Evolutionary conservation across 257 asterid genomes (phyloP), one percentile per base, ranked within the genome.

Genomic region (Lycium barbarum): DNA sequence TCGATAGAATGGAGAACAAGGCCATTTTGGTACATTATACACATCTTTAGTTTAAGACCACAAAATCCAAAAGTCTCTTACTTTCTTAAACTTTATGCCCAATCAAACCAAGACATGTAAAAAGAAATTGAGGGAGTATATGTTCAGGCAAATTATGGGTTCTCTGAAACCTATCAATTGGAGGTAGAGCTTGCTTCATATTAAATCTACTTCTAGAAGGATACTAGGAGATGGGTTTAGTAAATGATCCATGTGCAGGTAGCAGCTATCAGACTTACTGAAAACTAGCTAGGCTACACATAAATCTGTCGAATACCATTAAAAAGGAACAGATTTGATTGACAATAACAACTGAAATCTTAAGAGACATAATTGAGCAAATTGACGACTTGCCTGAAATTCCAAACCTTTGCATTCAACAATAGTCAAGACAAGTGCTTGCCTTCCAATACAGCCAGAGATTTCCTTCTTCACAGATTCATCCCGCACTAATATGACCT

Each of bases 361-460:
- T 22, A 36, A 36, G 22, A 67, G 36, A 13, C 12, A 49, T 51
- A 74, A 2, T 45, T 74, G 1, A 22, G 20, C 14, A 74, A 74
- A 74, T 8, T 20, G 9, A 17, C 43, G 15, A 45, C 85, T 67
- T 66, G 89, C 98, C 91, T 94, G 94, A 87, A 93, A 93, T 65
- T 93, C 97, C 1, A 93, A 90, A 79, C 97, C 97, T 84, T 93
- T 92, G 93, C 94, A 91, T 79, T 93, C 97, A 22, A 90, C 63
- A 65, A 93, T 90, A 0, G 97, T 92, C 57, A 92, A 84, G 65
- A 93, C 81, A 11, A 93, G 92, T 53, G 96, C 97, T 80, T 92
- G 91, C 73, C 65, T 83, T 43, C 94, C 96, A 43, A 92, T 84
- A 66, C 79, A 86, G 47, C 36, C 53, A 6, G 83, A 86, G 58